Evolutionary conservation across 345 rosid species (phyloP), one percentile per base, ranked within the genome.

Genomic region (Camelina hispida): DNA sequence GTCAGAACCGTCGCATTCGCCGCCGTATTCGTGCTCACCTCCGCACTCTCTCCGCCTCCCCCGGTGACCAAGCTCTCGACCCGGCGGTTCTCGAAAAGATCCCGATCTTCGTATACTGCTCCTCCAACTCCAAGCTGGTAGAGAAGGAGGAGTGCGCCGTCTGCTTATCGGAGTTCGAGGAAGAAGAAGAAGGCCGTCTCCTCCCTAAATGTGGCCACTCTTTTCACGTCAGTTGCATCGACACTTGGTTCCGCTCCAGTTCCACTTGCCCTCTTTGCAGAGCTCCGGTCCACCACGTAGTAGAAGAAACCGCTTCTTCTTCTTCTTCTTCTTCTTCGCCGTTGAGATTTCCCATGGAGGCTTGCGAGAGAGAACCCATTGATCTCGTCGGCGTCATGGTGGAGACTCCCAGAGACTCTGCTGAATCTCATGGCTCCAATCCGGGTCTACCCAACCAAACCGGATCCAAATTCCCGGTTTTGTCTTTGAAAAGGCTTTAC

Each of bases 221-320:
- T 38, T 94, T 94, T 68, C 98, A 94, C 57, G 84, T 81, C 1
- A 95, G 83, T 10, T 94, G 97, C 70, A 90, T 91, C 68, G 97
- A 91, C 53, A 81, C 82, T 85, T 94, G 98, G 97, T 90, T 94
- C 68, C 79, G 74, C 28, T 83, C 91, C 11, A 91, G 87, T 68
- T 84, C 90, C 15, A 91, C 80, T 18, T 93, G 97, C 67, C 98
- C 97, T 4, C 80, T 91, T 55, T 94, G 98, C 69, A 84, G 98
- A 57, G 83, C 85, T 10, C 87, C 95, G 44, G 91, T 91, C 18
- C 86, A 81, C 38, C 52, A 76, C 28, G 67, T 68, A 40, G n/a
- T 55, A 5, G 73, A 66, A 7, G 81, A 77, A 63, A 42, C 58
- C 46, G 79, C 28, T 3, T 25, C 28, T 25, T 25, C 25, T 22